phyloP scores from a whole-genome alignment of 257 asterid genomes.

The Eustoma russellianum region DNA sequence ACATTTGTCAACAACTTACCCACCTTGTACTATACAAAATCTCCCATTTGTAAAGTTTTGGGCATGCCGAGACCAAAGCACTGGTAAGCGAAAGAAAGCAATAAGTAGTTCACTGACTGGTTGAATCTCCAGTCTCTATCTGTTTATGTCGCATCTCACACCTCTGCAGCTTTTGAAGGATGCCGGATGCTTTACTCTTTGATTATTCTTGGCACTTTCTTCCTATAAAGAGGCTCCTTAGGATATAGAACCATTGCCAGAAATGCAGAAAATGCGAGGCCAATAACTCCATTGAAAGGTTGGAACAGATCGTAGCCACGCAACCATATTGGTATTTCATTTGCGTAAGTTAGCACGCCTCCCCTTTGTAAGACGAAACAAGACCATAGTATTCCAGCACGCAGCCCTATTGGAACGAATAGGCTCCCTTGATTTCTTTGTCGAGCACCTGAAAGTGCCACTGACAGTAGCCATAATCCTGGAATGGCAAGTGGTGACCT shows the following conservation, averaged over 20 bases:
- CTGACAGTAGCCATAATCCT: conserved; percentile 75
- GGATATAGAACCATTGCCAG: conserved; percentile 59
- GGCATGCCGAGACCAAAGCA: background rate
- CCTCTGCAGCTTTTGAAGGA: background rate
- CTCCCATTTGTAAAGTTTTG: background rate
- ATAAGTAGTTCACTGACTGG: background rate
- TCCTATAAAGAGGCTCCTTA: conserved; percentile 17
- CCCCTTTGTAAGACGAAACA: conserved; percentile 52
- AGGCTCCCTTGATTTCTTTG: conserved; percentile 73
- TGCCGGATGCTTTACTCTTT: background rate
- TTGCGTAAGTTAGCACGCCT: conserved; percentile 41
- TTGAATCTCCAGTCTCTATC: background rate
- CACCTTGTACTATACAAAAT: background rate
- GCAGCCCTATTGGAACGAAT: conserved; percentile 73
- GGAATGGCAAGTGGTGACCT: conserved; percentile 84
- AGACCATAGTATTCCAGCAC: conserved; percentile 65
- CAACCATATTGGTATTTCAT: conserved; percentile 53
- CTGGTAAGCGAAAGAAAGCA: background rate
- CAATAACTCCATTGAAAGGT: conserved; percentile 84
- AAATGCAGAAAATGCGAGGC: conserved; percentile 43
- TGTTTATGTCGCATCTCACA: background rate
- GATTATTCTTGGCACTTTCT: conserved; percentile 17
- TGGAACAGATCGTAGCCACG: conserved; percentile 60
- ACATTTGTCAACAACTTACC: conserved; percentile 3
- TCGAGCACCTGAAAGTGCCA: conserved; percentile 70